Evolutionary conservation across 2,329 filamentous ascomycete genomes (phyloP), one percentile per base, ranked within the genome.

Genomic region (Fusarium sublunatum): DNA sequence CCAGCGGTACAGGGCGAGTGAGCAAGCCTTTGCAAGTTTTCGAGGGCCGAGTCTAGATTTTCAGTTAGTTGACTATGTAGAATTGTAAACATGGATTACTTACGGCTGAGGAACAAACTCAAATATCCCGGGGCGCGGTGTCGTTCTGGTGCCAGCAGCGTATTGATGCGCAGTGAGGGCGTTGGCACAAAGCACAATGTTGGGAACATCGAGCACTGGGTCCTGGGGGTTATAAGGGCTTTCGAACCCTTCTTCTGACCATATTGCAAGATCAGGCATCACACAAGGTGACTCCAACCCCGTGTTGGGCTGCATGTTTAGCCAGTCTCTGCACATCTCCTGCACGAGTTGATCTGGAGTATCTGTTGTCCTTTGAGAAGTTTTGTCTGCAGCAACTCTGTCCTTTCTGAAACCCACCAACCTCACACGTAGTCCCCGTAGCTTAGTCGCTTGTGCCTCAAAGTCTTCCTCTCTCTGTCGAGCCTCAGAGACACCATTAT

Each of bases 51-150:
- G 67, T 2, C 76, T 78, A 19, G 10, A 3, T 4, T 1, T 34
- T 44, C 3, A 43, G 43, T 57, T 13, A 53, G 31, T 13, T 5
- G 6, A 12, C 13, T 2, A 5, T 26, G 5, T 1, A 15, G 8
- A 1, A 4, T 0, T 1, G 19, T 3, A 24, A 11, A 4, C 3
- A 3, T 1, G 7, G 6, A 0, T 3, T 22, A 71, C 76, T 69
- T 55, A 76, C 72, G 77, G 77, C 13, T 77, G 77, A 11, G 76
- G 76, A 11, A 78, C 71, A 25, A 77, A 78, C 42, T 79, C 77
- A 6, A 76, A 70, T 4, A 77, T 59, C 2, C 67, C 69, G 25
- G 58, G 59, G 2, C 53, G 42, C 1, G 47, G 58, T 10, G 54
- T 64, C 1, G 53, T 59, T 25, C 69, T 60, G 32, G 64, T 40